A percentile compares a stretch with the other conserved stretches of the same genome.
Conservation (phyloP, 768 basidiomycete genomes). For the Naematelia aurantialba region DNA sequence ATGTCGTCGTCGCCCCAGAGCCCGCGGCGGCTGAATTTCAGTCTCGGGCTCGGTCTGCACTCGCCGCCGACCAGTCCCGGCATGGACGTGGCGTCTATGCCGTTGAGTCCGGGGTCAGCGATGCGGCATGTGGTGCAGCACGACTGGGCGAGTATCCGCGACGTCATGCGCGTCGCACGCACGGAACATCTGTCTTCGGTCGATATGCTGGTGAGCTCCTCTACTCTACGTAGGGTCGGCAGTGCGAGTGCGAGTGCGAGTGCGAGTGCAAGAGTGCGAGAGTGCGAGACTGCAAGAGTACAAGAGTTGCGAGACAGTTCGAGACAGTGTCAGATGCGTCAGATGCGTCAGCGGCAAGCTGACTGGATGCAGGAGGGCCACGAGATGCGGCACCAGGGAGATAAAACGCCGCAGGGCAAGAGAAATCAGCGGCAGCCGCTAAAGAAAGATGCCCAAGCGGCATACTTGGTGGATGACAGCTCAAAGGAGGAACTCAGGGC, state of each 20-base stretch:
- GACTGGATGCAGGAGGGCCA: constrained; percentile 9
- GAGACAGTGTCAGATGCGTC: too few relatives aligned
- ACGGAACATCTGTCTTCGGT: constrained; percentile 74
- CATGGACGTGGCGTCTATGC: neutral
- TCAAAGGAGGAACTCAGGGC: constrained; percentile 33
- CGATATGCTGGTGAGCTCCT: constrained; percentile 60
- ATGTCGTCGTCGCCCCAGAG: constrained; percentile 12
- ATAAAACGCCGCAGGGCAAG: constrained; percentile 33
- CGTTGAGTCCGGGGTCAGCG: constrained; percentile 15
- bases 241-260: too few relatives aligned
- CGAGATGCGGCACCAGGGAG: constrained; percentile 53
- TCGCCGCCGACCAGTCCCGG: neutral
- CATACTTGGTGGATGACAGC: constrained; percentile 24
- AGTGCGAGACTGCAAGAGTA: too few relatives aligned
- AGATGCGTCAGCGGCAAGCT: neutral
- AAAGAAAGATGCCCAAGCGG: constrained; percentile 5
- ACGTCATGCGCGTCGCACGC: constrained; percentile 59
- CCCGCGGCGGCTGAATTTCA: constrained; percentile 3
- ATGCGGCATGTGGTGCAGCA: constrained; percentile 55
- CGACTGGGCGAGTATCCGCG: constrained; percentile 43
- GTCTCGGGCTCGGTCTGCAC: neutral
- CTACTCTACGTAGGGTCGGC: too few relatives aligned
- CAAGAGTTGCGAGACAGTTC: too few relatives aligned
- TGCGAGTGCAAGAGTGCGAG: too few relatives aligned
- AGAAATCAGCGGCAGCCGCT: neutral